These are phyloP conservation scores for Podospora pseudopauciseta DNA, from an alignment of 495 filamentous ascomycete species.

Conservation along the genomic window DNA sequence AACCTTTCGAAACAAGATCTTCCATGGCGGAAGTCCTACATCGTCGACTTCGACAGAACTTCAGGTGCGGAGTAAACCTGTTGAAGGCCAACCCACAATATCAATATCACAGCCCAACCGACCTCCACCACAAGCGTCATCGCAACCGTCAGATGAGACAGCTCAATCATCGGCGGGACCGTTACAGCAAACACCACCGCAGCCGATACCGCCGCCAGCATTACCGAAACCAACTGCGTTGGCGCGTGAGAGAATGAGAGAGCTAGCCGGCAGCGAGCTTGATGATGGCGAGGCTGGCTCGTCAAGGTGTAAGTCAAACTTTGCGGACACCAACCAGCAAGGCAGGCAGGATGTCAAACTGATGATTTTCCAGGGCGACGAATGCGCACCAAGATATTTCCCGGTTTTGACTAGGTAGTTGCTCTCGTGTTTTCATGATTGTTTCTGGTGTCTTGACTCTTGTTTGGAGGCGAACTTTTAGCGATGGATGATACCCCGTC, in stretches of 20 bases:
- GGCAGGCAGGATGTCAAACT: neutral
- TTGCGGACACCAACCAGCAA: neutral
- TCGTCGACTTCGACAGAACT: slow-evolving; percentile 18
- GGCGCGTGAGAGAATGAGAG: slow-evolving; percentile 31
- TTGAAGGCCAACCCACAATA: neutral
- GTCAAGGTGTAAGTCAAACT: slow-evolving; percentile 24
- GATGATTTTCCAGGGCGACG: slow-evolving; percentile 21
- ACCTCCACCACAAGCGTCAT: neutral
- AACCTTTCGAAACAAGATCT: slow-evolving; percentile 17
- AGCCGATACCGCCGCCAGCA: slow-evolving; percentile 7
- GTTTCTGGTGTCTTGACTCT: neutral
- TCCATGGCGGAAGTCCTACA: neutral
- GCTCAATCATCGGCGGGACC: neutral
- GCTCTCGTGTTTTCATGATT: neutral
- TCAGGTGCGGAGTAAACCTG: neutral
- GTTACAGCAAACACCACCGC: slow-evolving; percentile 4
- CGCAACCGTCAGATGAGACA: neutral
- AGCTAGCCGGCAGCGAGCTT: slow-evolving; percentile 27
- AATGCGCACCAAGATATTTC: slow-evolving; percentile 27
- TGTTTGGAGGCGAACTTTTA: neutral
- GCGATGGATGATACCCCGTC: slow-evolving; percentile 20
- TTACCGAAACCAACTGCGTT: slow-evolving; percentile 9
- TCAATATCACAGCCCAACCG: slow-evolving; percentile 5
- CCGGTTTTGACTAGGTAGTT: slow-evolving; percentile 22
- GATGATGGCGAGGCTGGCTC: slow-evolving; percentile 20